phyloP scores from a whole-genome alignment of 306 rosid genomes.

The Pyrus bretschneideri region DNA sequence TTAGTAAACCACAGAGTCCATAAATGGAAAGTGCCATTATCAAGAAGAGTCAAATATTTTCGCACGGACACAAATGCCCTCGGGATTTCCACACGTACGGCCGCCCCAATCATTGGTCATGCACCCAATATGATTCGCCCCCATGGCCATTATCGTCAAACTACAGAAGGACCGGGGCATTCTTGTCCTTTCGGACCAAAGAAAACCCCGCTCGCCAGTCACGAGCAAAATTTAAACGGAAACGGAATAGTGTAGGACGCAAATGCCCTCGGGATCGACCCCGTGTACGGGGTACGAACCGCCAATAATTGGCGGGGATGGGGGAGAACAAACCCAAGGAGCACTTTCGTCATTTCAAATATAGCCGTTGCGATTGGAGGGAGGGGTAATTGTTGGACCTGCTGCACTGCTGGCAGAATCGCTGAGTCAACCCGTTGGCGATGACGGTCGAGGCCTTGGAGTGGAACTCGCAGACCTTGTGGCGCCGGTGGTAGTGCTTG shows the following conservation, averaged over 20 bases:
- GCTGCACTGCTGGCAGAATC: constrained; percentile 99
- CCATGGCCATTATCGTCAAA: constrained; percentile 37
- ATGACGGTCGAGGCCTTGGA: constrained; percentile 90
- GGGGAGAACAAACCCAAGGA: constrained; percentile 11
- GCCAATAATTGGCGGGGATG: constrained; percentile 33
- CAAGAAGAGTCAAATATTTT: constrained; percentile 12
- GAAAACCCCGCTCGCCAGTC: neutral
- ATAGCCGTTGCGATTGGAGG: neutral
- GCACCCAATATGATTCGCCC: constrained; percentile 1
- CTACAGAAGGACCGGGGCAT: neutral
- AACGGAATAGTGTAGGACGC: neutral
- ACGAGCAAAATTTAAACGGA: neutral
- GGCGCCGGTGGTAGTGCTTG: constrained; percentile 97
- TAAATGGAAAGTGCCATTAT: constrained; percentile 31
- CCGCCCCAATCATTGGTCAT: constrained; percentile 46
- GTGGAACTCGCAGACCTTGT: constrained; percentile 96
- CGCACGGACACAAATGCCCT: constrained; percentile 74
- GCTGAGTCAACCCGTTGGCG: constrained; percentile 95
- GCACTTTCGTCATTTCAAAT: constrained; percentile 7
- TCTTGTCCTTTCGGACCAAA: neutral
- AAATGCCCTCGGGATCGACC: neutral
- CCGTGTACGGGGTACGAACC: neutral
- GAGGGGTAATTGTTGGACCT: constrained; percentile 36
- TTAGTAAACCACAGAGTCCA: constrained; percentile 44
- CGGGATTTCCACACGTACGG: constrained; percentile 72